These are phyloP conservation scores for Hypocreales sp. DNA, from an alignment of 2,329 filamentous ascomycete species.

Conservation along the genomic window DNA sequence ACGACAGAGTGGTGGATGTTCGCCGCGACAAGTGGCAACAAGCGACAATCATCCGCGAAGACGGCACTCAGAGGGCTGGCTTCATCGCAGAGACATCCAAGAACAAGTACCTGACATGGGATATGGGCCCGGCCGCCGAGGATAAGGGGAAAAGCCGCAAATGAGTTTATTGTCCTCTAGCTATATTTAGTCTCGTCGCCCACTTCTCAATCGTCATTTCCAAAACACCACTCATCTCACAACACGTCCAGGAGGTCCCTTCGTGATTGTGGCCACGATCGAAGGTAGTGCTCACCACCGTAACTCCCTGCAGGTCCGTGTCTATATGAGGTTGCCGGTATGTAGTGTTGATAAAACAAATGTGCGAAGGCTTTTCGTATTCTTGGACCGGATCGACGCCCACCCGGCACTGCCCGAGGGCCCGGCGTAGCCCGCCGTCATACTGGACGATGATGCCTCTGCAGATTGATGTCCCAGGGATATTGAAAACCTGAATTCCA, in stretches of 20 bases:
- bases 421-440: neutral
- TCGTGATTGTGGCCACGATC: neutral
- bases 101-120: neutral
- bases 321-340: neutral
- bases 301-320: neutral
- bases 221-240: constrained; percentile 2
- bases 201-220: neutral
- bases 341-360: constrained; percentile 1
- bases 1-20: neutral
- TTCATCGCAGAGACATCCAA: neutral
- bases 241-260: constrained; percentile 1
- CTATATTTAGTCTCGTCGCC: neutral
- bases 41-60: neutral
- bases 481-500: neutral
- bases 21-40: neutral
- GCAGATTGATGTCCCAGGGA: constrained; percentile 1
- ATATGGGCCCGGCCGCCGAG: neutral
- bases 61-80: neutral
- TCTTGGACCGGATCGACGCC: constrained; percentile 1
- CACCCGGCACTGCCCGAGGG: constrained; percentile 2
- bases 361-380: neutral
- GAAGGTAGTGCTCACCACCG: neutral
- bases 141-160: neutral
- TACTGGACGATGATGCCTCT: constrained; percentile 1
- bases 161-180: neutral